Conservation (phyloP, 306 rosid genomes). For the Inga leiocalycina region DNA sequence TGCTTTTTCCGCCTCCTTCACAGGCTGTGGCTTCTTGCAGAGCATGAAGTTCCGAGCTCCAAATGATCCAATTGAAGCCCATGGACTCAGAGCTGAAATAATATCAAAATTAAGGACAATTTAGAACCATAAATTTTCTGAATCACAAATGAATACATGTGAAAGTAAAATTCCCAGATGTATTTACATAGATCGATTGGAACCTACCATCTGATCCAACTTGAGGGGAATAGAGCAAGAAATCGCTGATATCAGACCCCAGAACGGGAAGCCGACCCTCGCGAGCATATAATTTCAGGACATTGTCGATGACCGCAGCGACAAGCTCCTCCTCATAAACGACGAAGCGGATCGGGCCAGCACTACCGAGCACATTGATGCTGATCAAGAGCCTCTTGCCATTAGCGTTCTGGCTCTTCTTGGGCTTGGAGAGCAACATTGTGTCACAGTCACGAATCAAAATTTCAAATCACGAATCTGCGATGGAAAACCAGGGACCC, state of each 20-base stretch:
- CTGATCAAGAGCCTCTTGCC: constrained; percentile 72
- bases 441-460: neutral
- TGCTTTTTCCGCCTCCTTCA: constrained; percentile 32
- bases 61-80: constrained; percentile 77
- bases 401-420: constrained; percentile 69
- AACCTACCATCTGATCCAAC: constrained; percentile 72
- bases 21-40: constrained; percentile 75
- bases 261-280: constrained; percentile 92
- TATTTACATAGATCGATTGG: neutral
- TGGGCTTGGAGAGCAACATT: constrained; percentile 82
- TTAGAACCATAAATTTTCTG: neutral
- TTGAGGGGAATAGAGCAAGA: constrained; percentile 72
- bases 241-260: constrained; percentile 53
- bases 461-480: neutral
- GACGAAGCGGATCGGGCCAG: constrained; percentile 94
- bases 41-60: constrained; percentile 86
- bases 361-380: constrained; percentile 85
- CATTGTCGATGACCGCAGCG: constrained; percentile 75
- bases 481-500: neutral
- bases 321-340: constrained; percentile 74
- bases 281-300: constrained; percentile 86
- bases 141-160: neutral
- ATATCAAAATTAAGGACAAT: neutral
- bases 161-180: neutral
- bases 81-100: constrained; percentile 74